Evolutionary conservation across 768 basidiomycete genomes (phyloP), one percentile per base, ranked within the genome.

Genomic region (Leccinum longicurvipes): DNA sequence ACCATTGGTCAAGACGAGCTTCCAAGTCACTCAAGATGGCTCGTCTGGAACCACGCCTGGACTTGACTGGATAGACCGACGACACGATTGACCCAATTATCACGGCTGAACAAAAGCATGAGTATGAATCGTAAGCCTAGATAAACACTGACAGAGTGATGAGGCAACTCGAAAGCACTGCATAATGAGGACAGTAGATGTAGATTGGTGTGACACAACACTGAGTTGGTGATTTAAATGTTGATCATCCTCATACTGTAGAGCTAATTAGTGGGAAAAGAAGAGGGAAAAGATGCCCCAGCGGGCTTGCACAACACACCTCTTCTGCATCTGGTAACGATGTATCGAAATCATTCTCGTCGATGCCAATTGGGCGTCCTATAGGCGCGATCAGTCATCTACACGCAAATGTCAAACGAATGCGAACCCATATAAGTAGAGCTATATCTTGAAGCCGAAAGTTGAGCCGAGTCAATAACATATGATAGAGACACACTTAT

Each of bases 1-100:
- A 86, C 89, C 89, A 91, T 57, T 84, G 86, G 65, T 89, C 86
- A 44, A 92, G 73, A 39, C 81, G 77, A 55, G 76, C 76, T 67
- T 89, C 90, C n/a, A 90, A 68, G 39, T 78, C 74, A 2, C 74
- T 75, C 50, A 87, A 70, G 49, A 80, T 63, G 0, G 74, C 64
- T 57, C 82, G 80, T 56, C 81, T 80, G 3, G 79, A 76, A 36
- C 72, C 67, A 7, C 74, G 73, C n/a, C 77, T 67, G 4, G 73
- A 68, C 60, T 80, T 82, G 19, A 91, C 83, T 2, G 89, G 85
- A 72, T 92, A 91, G 23, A 91, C 77, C 53, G 77, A 77, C 12
- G 82, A 79, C 44, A 90, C 78, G 53, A 91, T 83, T 25, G 79
- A 76, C 5, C 87, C 87, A 56, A 85, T 74, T 42, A 91, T 85